Percentiles rank a stretch among this genome's conserved stretches.
phyloP scores from a whole-genome alignment of 192 early-diverging fungal genomes.

The Spizellomyces sp. region DNA sequence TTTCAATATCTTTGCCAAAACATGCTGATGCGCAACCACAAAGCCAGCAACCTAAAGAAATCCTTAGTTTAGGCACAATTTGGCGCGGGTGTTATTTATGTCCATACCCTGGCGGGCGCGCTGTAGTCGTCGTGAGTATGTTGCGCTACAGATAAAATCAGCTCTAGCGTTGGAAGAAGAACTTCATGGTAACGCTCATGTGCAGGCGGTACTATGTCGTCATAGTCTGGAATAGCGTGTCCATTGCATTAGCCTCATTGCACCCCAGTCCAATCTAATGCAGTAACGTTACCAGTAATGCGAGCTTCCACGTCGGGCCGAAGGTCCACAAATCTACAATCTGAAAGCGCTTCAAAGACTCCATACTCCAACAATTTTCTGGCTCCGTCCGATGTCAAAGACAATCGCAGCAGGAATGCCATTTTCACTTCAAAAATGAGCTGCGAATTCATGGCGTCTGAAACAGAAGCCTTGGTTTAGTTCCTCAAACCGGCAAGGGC shows the following conservation, averaged over 20 bases:
- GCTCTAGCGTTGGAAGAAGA: slow-evolving; percentile 61
- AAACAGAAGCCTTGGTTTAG: neutral
- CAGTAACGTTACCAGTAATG: slow-evolving; percentile 26
- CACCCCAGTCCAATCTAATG: neutral
- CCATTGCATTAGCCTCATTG: neutral
- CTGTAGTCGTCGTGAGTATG: slow-evolving; percentile 47
- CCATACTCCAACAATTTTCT: slow-evolving; percentile 77
- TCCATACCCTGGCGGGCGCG: slow-evolving; percentile 44
- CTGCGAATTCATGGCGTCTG: slow-evolving; percentile 55
- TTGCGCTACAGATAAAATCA: slow-evolving; percentile 56
- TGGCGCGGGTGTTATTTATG: neutral
- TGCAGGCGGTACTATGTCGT: slow-evolving; percentile 6
- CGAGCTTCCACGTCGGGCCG: slow-evolving; percentile 57
- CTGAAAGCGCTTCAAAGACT: slow-evolving; percentile 73
- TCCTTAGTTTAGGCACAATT: neutral
- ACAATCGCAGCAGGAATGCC: slow-evolving; percentile 78
- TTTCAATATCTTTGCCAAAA: slow-evolving; percentile 58
- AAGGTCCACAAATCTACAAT: slow-evolving; percentile 72
- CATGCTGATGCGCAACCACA: slow-evolving; percentile 47
- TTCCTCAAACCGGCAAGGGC: neutral
- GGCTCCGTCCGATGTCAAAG: slow-evolving; percentile 72
- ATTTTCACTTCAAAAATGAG: slow-evolving; percentile 75
- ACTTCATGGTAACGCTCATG: slow-evolving; percentile 66
- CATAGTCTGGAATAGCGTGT: neutral
- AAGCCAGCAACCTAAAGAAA: slow-evolving; percentile 38